A percentile compares a stretch with the other conserved stretches of the same genome.
These are phyloP conservation scores for Poronia punctata DNA, from an alignment of 495 filamentous ascomycete species.

Conservation along the genomic window DNA sequence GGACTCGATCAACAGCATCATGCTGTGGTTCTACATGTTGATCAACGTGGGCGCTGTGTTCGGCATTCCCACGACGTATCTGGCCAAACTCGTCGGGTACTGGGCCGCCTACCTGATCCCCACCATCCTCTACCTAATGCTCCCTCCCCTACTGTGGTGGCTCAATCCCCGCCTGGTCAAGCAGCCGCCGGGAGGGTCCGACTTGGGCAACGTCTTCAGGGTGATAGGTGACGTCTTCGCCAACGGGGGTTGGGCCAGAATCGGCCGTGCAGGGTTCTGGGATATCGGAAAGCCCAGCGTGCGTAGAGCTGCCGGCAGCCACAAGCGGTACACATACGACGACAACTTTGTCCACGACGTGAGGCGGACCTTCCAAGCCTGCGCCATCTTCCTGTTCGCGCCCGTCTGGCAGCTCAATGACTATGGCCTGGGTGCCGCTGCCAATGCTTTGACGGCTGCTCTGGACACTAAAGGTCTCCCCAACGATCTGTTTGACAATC, in stretches of 20 bases:
- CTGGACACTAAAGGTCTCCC: conserved; percentile 58
- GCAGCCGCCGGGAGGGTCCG: conserved; percentile 44
- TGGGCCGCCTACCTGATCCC: conserved; percentile 69
- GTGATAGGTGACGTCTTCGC: conserved; percentile 44
- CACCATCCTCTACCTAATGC: conserved; percentile 48
- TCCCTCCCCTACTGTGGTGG: conserved; percentile 44
- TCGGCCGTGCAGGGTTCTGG: conserved; percentile 52
- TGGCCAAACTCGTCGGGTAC: conserved; percentile 51
- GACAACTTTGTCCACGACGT: conserved; percentile 48
- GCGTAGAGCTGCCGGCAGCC: conserved; percentile 40
- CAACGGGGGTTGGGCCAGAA: conserved; percentile 40
- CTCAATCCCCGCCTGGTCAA: conserved; percentile 43
- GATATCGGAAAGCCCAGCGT: conserved; percentile 52
- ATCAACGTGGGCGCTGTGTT: conserved; percentile 69
- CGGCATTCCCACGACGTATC: conserved; percentile 42
- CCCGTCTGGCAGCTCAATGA: conserved; percentile 58
- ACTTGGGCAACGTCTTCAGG: conserved; percentile 47
- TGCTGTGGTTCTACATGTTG: conserved; percentile 58
- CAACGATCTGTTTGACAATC: conserved; percentile 67
- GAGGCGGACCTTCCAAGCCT: conserved; percentile 44
- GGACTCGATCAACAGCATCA: conserved; percentile 65
- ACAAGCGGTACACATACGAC: conserved; percentile 31
- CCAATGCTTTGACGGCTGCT: conserved; percentile 49
- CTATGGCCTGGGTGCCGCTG: conserved; percentile 36
- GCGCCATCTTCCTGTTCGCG: conserved; percentile 48